A percentile compares a stretch with the other conserved stretches of the same genome.
Conservation (phyloP, 73 alveolate genomes). For the Uronychia setigera region DNA sequence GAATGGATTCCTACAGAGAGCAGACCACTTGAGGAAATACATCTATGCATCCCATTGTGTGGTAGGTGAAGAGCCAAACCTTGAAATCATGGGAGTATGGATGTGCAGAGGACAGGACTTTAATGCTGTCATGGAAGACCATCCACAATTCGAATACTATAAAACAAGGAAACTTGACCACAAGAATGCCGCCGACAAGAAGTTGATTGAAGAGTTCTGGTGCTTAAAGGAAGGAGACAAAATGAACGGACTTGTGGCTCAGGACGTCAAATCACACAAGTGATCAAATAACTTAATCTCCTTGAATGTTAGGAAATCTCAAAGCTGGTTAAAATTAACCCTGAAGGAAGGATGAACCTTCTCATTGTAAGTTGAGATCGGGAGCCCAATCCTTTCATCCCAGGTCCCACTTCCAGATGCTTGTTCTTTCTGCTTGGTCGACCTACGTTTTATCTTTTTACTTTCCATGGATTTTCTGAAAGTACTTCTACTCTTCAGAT, state of each 20-base stretch:
- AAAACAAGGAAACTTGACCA: slow-evolving; percentile 54
- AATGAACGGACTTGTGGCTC: slow-evolving; percentile 31
- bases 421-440: no score
- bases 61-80: slow-evolving; percentile 75
- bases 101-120: slow-evolving; percentile 77
- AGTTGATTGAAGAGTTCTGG: slow-evolving; percentile 75
- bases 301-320: no score
- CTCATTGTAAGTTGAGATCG: no score
- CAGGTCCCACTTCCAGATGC: no score
- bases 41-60: slow-evolving; percentile 74
- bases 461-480: no score
- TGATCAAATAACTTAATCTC: no score
- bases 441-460: no score
- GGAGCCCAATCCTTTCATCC: no score
- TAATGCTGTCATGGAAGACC: slow-evolving; percentile 59
- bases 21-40: slow-evolving; percentile 81
- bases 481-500: no score
- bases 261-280: slow-evolving; percentile 44
- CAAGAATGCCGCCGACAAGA: slow-evolving; percentile 57
- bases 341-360: no score
- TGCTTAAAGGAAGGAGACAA: slow-evolving; percentile 42
- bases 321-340: no score
- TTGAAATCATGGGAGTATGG: slow-evolving; percentile 78
- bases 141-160: slow-evolving; percentile 75
- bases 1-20: slow-evolving; percentile 77